phyloP scores from a whole-genome alignment of 2,329 filamentous ascomycete species.

The Talaromyces rugulosus region DNA sequence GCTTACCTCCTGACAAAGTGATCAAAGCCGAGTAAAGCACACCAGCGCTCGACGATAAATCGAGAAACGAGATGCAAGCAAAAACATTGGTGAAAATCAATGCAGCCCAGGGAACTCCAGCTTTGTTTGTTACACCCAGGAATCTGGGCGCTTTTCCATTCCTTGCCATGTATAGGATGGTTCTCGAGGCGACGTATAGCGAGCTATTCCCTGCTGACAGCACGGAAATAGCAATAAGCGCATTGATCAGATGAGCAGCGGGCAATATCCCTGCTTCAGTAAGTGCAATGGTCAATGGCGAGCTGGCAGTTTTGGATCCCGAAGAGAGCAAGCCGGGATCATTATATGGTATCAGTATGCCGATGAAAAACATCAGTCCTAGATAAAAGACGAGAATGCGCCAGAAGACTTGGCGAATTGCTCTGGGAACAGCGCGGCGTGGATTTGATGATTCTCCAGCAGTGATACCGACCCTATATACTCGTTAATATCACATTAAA shows the following conservation, averaged over 20 bases:
- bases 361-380: slow-evolving; percentile 66
- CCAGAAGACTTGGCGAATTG: slow-evolving; percentile 40
- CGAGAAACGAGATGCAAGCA: slow-evolving; percentile 43
- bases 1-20: slow-evolving; percentile 30
- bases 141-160: slow-evolving; percentile 66
- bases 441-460: slow-evolving; percentile 40
- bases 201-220: slow-evolving; percentile 69
- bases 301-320: slow-evolving; percentile 60
- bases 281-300: slow-evolving; percentile 70
- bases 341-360: slow-evolving; percentile 68
- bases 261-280: slow-evolving; percentile 69
- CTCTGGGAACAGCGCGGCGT: slow-evolving; percentile 41
- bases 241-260: slow-evolving; percentile 73
- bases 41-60: slow-evolving; percentile 26
- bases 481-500: not conserved
- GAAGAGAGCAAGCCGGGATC: slow-evolving; percentile 60
- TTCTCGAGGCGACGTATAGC: slow-evolving; percentile 73
- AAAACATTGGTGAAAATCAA: slow-evolving; percentile 66
- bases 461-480: slow-evolving; percentile 30
- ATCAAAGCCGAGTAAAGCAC: slow-evolving; percentile 28
- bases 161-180: slow-evolving; percentile 71
- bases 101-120: slow-evolving; percentile 58
- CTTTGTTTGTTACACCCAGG: slow-evolving; percentile 62
- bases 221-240: slow-evolving; percentile 70
- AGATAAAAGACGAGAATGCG: slow-evolving; percentile 57